A percentile compares a stretch with the other conserved stretches of the same genome.
These are phyloP conservation scores for Fusarium fracticaudum DNA, from an alignment of 2,329 filamentous ascomycete genomes.

Conservation along the genomic window DNA sequence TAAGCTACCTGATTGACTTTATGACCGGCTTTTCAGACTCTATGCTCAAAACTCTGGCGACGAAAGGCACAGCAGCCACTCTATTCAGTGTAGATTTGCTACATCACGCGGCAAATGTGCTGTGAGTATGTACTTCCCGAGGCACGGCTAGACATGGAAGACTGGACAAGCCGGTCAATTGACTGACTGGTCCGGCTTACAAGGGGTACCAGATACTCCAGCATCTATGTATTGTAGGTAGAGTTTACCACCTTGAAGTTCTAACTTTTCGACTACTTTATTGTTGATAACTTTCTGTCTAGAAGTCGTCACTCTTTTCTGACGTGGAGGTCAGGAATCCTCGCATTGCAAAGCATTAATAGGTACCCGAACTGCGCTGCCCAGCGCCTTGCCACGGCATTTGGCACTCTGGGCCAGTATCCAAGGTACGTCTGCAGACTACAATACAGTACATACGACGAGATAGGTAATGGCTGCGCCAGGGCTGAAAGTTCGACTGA, in stretches of 20 bases:
- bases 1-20: neutral
- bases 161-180: neutral
- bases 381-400: slow-evolving; percentile 35
- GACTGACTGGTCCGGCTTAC: slow-evolving; percentile 13
- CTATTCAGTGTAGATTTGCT: slow-evolving; percentile 1
- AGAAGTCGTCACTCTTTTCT: neutral
- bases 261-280: neutral
- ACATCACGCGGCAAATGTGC: slow-evolving; percentile 31
- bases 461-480: slow-evolving; percentile 21
- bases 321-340: neutral
- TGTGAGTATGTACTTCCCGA: slow-evolving; percentile 22
- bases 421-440: neutral
- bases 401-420: neutral
- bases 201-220: slow-evolving; percentile 34
- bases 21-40: neutral
- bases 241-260: slow-evolving; percentile 16
- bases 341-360: slow-evolving; percentile 9
- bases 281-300: neutral
- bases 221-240: neutral
- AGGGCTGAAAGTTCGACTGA: slow-evolving; percentile 16
- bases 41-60: neutral
- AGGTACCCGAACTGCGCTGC: neutral
- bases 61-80: slow-evolving; percentile 18
- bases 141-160: slow-evolving; percentile 16
- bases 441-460: neutral